Conservation (phyloP, 2,329 filamentous ascomycete genomes). For the Venturia nashicola region DNA sequence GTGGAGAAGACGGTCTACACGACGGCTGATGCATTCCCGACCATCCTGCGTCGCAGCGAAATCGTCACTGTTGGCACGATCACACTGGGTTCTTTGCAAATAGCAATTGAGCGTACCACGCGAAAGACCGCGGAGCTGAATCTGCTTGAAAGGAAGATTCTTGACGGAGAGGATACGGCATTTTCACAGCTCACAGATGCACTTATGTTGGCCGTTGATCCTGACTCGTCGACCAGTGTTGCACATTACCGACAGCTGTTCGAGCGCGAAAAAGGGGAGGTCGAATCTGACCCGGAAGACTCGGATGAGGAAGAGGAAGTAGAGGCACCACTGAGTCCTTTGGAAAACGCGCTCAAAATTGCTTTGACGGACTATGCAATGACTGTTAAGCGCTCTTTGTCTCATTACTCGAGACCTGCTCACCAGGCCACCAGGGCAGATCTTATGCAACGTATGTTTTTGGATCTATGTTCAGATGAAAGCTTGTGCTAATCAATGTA, state of each 20-base stretch:
- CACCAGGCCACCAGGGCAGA: conserved; percentile 48
- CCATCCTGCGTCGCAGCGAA: conserved; percentile 78
- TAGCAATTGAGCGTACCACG: conserved; percentile 80
- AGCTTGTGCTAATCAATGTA: conserved; percentile 15
- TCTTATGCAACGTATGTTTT: conserved; percentile 49
- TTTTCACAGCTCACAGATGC: conserved; percentile 61
- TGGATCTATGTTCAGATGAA: neutral
- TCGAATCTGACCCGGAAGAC: conserved; percentile 27
- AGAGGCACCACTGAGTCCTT: conserved; percentile 34
- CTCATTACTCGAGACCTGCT: conserved; percentile 51
- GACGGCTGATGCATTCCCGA: conserved; percentile 78
- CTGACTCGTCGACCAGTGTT: conserved; percentile 62
- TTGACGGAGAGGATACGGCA: conserved; percentile 59
- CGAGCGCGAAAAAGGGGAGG: conserved; percentile 14
- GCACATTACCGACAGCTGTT: conserved; percentile 66
- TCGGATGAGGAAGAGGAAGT: conserved; percentile 31
- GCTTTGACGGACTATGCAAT: conserved; percentile 82
- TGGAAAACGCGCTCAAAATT: conserved; percentile 72
- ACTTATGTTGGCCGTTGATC: conserved; percentile 64
- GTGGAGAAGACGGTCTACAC: conserved; percentile 78
- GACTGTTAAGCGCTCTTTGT: conserved; percentile 71
- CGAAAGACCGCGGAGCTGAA: conserved; percentile 82
- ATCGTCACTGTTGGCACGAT: conserved; percentile 58
- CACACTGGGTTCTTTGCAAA: conserved; percentile 62
- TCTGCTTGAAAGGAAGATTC: conserved; percentile 59